These are phyloP conservation scores for Odonthalia washingtoniensis DNA, from an alignment of 31 red algal genomes.

Conservation along the genomic window DNA sequence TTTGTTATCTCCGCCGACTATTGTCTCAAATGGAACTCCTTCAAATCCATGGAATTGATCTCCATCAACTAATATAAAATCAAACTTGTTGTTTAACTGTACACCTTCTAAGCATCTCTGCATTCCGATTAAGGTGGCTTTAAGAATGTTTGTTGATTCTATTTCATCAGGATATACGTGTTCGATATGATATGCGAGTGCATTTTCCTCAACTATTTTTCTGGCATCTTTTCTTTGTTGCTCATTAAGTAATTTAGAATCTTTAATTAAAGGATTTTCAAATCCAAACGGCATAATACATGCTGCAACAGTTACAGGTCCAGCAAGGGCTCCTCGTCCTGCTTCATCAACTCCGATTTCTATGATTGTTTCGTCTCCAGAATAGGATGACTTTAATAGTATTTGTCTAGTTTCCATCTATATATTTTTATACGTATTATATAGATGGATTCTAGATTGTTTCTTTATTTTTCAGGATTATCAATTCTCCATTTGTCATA, in stretches of 20 bases:
- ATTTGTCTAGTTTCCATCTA: too few relatives aligned
- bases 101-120: constrained; percentile 11
- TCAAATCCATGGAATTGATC: constrained; percentile 37
- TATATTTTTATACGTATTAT: too few relatives aligned
- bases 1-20: constrained; percentile 30
- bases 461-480: too few relatives aligned
- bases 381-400: too few relatives aligned
- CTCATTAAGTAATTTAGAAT: constrained; percentile 59
- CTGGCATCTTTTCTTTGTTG: constrained; percentile 33
- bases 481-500: too few relatives aligned
- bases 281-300: constrained; percentile 41
- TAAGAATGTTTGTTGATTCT: constrained; percentile 45
- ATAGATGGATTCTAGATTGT: too few relatives aligned
- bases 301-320: constrained; percentile 62
- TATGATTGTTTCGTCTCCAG: constrained; percentile 8
- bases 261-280: constrained; percentile 45
- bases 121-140: constrained; percentile 39
- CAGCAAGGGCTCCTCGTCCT: constrained; percentile 66
- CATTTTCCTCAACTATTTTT: constrained; percentile 27
- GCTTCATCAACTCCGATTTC: constrained; percentile 59
- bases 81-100: not conserved
- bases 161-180: constrained; percentile 36
- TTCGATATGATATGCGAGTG: constrained; percentile 26
- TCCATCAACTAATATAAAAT: constrained; percentile 54
- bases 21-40: constrained; percentile 2